These are phyloP conservation scores for Nakaseomyces sp. DNA, from an alignment of 1,139 yeast species.

Conservation along the genomic window DNA sequence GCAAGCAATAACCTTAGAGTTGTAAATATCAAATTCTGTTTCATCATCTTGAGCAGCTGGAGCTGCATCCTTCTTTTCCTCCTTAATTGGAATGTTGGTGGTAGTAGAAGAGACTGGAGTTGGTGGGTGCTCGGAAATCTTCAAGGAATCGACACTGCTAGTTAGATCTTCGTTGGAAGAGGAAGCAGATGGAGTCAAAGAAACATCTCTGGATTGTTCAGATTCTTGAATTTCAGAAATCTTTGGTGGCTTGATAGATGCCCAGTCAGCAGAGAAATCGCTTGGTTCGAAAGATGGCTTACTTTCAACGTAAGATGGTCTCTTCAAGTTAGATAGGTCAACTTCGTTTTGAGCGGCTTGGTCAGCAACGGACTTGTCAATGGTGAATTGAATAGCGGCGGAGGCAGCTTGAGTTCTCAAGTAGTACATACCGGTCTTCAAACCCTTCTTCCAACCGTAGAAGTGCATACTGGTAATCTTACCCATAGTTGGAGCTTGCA, in stretches of 20 bases:
- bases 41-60: constrained; percentile 18
- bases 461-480: constrained; percentile 93
- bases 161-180: constrained; percentile 24
- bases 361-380: constrained; percentile 41
- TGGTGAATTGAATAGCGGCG: constrained; percentile 82
- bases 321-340: constrained; percentile 43
- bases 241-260: constrained; percentile 12
- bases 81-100: constrained; percentile 4
- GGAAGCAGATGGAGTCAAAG: constrained; percentile 20
- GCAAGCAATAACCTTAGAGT: constrained; percentile 91
- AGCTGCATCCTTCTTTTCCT: constrained; percentile 16
- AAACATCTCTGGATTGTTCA: constrained; percentile 21
- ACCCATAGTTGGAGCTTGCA: constrained; percentile 78
- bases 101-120: constrained; percentile 16
- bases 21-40: constrained; percentile 60
- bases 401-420: constrained; percentile 91
- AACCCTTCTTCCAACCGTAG: constrained; percentile 94
- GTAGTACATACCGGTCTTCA: constrained; percentile 97
- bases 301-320: constrained; percentile 42
- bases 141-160: constrained; percentile 21
- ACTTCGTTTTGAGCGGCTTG: constrained; percentile 46
- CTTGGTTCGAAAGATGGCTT: constrained; percentile 26
- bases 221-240: constrained; percentile 17
- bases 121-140: constrained; percentile 23
- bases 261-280: constrained; percentile 22